phyloP scores from a whole-genome alignment of 345 rosid species.

The Trapa bicornis region DNA sequence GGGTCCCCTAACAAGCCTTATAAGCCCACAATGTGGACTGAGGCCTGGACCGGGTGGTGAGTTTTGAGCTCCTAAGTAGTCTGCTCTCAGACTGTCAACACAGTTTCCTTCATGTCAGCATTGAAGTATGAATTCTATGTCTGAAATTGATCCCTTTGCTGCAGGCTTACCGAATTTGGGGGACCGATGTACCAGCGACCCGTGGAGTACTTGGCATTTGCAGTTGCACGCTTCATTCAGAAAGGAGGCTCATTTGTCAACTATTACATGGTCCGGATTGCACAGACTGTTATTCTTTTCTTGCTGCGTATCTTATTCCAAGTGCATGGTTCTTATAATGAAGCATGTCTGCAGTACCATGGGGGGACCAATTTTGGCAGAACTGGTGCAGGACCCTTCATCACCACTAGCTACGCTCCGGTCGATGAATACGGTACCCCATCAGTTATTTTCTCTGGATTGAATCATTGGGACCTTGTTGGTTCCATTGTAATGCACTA shows the following conservation, averaged over 20 bases:
- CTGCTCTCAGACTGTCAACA: background rate
- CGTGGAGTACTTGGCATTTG: slow-evolving; percentile 62
- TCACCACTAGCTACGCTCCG: slow-evolving; percentile 64
- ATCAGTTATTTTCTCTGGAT: too few relatives aligned
- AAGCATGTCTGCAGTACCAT: slow-evolving; percentile 29
- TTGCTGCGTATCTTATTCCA: background rate
- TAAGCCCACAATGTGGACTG: slow-evolving; percentile 62
- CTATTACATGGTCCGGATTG: slow-evolving; percentile 50
- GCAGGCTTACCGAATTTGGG: slow-evolving; percentile 59
- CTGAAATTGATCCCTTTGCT: background rate
- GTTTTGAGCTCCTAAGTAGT: background rate
- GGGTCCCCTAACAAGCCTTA: slow-evolving; percentile 41
- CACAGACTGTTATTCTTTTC: background rate
- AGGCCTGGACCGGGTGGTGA: slow-evolving; percentile 71
- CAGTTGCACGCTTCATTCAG: slow-evolving; percentile 54
- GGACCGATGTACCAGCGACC: slow-evolving; percentile 35
- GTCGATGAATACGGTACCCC: slow-evolving; percentile 61
- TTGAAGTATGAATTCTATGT: background rate
- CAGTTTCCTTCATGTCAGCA: background rate
- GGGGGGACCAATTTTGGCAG: slow-evolving; percentile 76
- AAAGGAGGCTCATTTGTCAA: slow-evolving; percentile 56
- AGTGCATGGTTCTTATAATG: background rate
- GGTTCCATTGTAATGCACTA: background rate
- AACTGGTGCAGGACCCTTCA: slow-evolving; percentile 59
- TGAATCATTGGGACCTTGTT: background rate